Evolutionary conservation across 306 rosid species (phyloP).

Genomic region (Albizia julibrissin): DNA sequence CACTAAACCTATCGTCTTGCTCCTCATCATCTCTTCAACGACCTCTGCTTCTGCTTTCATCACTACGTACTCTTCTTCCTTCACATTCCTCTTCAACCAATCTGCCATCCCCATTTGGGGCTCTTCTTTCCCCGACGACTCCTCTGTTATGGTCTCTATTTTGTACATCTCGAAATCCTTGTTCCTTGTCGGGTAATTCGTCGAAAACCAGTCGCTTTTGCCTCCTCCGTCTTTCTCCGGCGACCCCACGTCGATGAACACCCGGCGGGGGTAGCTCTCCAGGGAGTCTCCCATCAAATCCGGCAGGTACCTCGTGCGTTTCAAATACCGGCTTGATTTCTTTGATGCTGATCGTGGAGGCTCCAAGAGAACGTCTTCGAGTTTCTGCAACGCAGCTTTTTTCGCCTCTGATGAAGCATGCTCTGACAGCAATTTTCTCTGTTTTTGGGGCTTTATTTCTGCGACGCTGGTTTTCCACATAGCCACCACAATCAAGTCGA

Average conservation of each 20-base stretch:
- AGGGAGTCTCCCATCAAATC: slow-evolving; percentile 79
- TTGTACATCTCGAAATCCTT: slow-evolving; percentile 66
- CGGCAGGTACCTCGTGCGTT: slow-evolving; percentile 58
- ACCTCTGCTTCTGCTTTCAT: slow-evolving; percentile 85
- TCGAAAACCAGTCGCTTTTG: slow-evolving; percentile 53
- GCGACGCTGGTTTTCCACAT: slow-evolving; percentile 45
- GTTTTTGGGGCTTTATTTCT: background rate
- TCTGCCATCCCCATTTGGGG: slow-evolving; percentile 53
- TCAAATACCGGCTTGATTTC: slow-evolving; percentile 55
- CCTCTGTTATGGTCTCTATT: slow-evolving; percentile 54
- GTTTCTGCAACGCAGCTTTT: slow-evolving; percentile 63
- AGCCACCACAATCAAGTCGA: slow-evolving; percentile 42
- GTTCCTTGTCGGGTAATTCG: slow-evolving; percentile 67
- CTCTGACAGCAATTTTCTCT: slow-evolving; percentile 47
- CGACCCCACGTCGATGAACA: slow-evolving; percentile 69
- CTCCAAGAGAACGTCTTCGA: slow-evolving; percentile 74
- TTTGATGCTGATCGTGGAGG: slow-evolving; percentile 76
- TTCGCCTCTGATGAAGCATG: slow-evolving; percentile 44
- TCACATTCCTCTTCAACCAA: slow-evolving; percentile 70
- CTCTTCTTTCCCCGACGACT: slow-evolving; percentile 31
- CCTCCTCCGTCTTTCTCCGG: slow-evolving; percentile 56
- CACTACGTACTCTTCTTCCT: slow-evolving; percentile 79
- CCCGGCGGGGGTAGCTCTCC: slow-evolving; percentile 63
- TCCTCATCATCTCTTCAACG: slow-evolving; percentile 75
- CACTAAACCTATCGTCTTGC: slow-evolving; percentile 50